Percentiles rank a stretch among this genome's conserved stretches.
These are phyloP conservation scores for Magnusiomyces paraingens DNA, from an alignment of 1,139 yeast species.

Conservation along the genomic window DNA sequence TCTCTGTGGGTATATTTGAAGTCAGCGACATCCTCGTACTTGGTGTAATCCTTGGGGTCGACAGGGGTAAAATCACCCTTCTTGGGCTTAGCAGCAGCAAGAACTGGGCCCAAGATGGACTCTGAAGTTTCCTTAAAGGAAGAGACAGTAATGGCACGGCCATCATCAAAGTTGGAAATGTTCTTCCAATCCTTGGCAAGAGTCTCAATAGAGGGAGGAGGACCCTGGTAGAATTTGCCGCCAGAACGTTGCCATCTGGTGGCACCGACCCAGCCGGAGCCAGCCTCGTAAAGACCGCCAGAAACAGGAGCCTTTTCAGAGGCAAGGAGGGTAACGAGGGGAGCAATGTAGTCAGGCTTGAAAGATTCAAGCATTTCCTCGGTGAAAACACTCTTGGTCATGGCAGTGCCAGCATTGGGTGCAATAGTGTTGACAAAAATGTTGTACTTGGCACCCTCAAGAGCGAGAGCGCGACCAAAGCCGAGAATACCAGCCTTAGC, in stretches of 20 bases:
- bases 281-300: conserved; percentile 65
- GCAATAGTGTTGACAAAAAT: conserved; percentile 81
- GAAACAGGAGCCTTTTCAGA: conserved; percentile 64
- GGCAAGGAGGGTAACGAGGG: conserved; percentile 71
- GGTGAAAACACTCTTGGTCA: conserved; percentile 84
- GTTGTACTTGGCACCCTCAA: conserved; percentile 78
- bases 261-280: conserved; percentile 93
- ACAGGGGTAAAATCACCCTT: conserved; percentile 7
- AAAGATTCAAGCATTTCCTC: conserved; percentile 74
- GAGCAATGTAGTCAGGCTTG: conserved; percentile 88
- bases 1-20: conserved; percentile 59
- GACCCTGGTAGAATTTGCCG: conserved; percentile 66
- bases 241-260: conserved; percentile 94
- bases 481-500: conserved; percentile 90
- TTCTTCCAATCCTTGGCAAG: conserved; percentile 61
- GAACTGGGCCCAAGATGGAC: conserved; percentile 66
- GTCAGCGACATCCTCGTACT: conserved; percentile 31
- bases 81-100: conserved; percentile 36
- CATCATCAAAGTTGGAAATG: conserved; percentile 57
- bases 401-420: conserved; percentile 96
- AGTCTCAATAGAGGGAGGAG: conserved; percentile 56
- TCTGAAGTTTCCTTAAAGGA: conserved; percentile 70
- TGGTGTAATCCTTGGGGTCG: conserved; percentile 26
- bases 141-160: conserved; percentile 51
- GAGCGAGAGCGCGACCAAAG: conserved; percentile 75